Evolutionary conservation across 345 rosid species (phyloP).

Genomic region (Salix purpurea): DNA sequence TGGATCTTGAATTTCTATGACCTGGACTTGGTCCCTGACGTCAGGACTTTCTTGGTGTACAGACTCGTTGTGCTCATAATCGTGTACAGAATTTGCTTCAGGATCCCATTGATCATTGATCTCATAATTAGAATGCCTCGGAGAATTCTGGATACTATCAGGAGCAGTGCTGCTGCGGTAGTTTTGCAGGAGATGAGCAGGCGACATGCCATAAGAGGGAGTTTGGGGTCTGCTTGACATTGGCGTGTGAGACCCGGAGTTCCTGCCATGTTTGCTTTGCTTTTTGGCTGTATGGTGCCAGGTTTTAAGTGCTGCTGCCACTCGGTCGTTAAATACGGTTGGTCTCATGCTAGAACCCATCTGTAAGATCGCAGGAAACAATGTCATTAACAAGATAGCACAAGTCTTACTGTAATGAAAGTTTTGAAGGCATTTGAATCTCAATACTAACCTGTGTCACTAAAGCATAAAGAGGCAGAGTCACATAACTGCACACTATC

Average conservation of each 20-base stretch:
- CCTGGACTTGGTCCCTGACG: constrained; percentile 18
- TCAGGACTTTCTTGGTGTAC: constrained; percentile 5
- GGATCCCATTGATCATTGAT: constrained; percentile 43
- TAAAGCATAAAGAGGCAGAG: constrained; percentile 94
- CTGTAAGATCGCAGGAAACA: constrained; percentile 27
- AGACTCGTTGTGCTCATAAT: constrained; percentile 16
- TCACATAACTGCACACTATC: constrained; percentile 85
- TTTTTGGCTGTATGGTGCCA: constrained; percentile 74
- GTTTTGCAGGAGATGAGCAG: constrained; percentile 62
- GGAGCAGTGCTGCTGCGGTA: constrained; percentile 38
- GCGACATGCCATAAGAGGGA: constrained; percentile 62
- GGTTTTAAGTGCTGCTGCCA: constrained; percentile 64
- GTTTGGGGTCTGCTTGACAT: constrained; percentile 65
- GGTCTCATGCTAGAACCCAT: constrained; percentile 92
- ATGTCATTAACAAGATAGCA: neutral
- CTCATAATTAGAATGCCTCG: constrained; percentile 28
- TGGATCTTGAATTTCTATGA: constrained; percentile 15
- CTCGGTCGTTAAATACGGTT: constrained; percentile 67
- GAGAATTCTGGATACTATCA: constrained; percentile 41
- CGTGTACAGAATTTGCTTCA: constrained; percentile 41
- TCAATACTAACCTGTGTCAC: constrained; percentile 72
- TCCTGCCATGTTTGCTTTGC: constrained; percentile 49
- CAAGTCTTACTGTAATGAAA: neutral
- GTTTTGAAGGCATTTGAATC: neutral
- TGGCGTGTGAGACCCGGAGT: constrained; percentile 49